Conservation (phyloP, 2,329 filamentous ascomycete genomes). For the Furcasterigmium furcatum region DNA sequence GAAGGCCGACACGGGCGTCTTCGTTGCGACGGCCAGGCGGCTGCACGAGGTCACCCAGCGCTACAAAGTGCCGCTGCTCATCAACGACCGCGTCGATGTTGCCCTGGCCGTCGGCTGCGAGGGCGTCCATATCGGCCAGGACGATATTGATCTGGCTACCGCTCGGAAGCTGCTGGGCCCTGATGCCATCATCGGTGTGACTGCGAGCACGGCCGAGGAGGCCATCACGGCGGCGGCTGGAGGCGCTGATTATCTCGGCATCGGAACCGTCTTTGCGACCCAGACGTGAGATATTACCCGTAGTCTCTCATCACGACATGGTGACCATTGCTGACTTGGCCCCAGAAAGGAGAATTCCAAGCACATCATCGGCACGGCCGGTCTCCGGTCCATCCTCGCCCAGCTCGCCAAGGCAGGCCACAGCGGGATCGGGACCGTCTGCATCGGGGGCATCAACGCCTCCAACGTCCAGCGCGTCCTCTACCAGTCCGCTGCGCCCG, state of each 20-base stretch:
- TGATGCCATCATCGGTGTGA: constrained; percentile 83
- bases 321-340: not conserved
- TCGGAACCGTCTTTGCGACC: constrained; percentile 87
- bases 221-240: constrained; percentile 66
- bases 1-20: constrained; percentile 66
- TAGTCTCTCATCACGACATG: no score
- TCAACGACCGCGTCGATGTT: constrained; percentile 92
- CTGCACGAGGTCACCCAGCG: constrained; percentile 69
- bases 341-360: constrained; percentile 82
- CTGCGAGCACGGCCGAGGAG: constrained; percentile 72
- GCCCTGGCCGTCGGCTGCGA: constrained; percentile 82
- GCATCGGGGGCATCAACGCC: constrained; percentile 84
- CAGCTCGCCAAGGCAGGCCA: constrained; percentile 49
- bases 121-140: constrained; percentile 92
- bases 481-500: constrained; percentile 56
- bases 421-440: constrained; percentile 54
- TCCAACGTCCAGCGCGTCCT: constrained; percentile 72
- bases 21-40: constrained; percentile 66
- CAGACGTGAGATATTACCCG: no score
- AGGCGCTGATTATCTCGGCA: constrained; percentile 87
- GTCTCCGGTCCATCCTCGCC: constrained; percentile 63
- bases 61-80: constrained; percentile 74
- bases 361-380: constrained; percentile 70
- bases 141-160: constrained; percentile 72
- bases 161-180: constrained; percentile 73